Percentiles rank a stretch among this genome's conserved stretches.
phyloP scores from a whole-genome alignment of 148 eudicot species.

The Talinum fruticosum region DNA sequence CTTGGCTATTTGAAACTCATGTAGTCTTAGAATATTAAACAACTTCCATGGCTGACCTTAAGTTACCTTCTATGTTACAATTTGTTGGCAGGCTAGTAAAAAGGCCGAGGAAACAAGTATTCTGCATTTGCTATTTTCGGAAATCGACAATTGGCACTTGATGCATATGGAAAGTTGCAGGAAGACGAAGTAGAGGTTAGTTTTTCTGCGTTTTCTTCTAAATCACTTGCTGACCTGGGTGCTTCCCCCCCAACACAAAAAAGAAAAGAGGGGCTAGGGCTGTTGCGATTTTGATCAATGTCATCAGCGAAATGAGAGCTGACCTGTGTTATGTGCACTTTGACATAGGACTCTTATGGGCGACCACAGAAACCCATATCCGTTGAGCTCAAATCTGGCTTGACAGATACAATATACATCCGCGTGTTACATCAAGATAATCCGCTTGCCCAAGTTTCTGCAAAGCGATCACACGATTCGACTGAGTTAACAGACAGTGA shows the following conservation, averaged over 20 bases:
- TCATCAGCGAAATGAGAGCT: not conserved
- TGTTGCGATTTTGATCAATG: not conserved
- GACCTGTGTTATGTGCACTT: conserved; percentile 2
- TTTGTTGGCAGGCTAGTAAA: conserved; percentile 42
- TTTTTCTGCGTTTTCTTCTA: not conserved
- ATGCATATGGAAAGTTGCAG: conserved; percentile 50
- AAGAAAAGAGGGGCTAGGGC: not conserved
- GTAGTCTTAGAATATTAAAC: not conserved
- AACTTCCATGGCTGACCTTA: not conserved
- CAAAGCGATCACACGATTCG: conserved; percentile 48
- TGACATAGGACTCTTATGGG: conserved; percentile 60
- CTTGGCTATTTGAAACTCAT: not conserved
- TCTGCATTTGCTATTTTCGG: conserved; percentile 50
- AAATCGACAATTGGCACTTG: conserved; percentile 49
- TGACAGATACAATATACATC: conserved; percentile 43
- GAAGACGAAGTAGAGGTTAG: conserved; percentile 53
- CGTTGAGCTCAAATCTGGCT: conserved; percentile 52
- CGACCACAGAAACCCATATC: conserved; percentile 51
- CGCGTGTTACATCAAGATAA: conserved; percentile 50
- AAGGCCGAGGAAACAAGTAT: conserved; percentile 45
- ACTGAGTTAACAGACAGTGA: conserved; percentile 29
- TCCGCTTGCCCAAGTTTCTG: conserved; percentile 22
- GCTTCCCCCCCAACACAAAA: not conserved
- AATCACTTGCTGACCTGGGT: not conserved
- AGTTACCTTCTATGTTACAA: conserved; percentile 9